Evolutionary conservation across 2,329 filamentous ascomycete species (phyloP), one percentile per base, ranked within the genome.

Genomic region (Neophaeococcomyces aloes): DNA sequence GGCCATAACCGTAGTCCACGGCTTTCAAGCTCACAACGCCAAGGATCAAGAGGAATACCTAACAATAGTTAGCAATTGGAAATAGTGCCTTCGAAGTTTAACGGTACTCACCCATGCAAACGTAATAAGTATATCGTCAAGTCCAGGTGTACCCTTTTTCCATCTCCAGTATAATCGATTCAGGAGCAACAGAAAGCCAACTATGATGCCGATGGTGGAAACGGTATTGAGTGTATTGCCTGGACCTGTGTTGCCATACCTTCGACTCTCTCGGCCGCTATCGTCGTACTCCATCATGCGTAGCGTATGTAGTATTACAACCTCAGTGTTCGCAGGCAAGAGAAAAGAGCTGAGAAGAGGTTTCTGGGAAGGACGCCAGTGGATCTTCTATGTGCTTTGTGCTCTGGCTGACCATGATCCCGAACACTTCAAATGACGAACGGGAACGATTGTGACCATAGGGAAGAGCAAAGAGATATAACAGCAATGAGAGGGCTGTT

Each of bases 1-100:
- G 56, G 18, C 61, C 60, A 42, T 57, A 58, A 6, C 61, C 61
- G 53, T 58, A 47, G 25, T 55, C 51, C 29, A 61, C 57, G 4
- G 52, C 59, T 48, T 54, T 45, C 31, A 58, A 50, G 14, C 55
- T 58, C 14, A 55, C 47, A 29, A 47, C 46, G 42, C 54, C 54
- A 46, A 61, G 54, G 8, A 49, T 53, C 14, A 57, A 33, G 15
- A 57, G 52, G 41, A 54, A 53, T 13, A 48, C n/a, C 59, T 60
- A 38, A 21, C n/a, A 10, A 7, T 27, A 10, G 21, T 32, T 14
- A 38, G 25, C 27, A 47, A 17, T 46, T 7, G 46, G 42, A 15
- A 7, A 3, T 1, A 14, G 6, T 15, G 31, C 15, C 5, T 29
- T 8, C 21, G 23, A 14, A 10, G 17, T 5, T 11, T 10, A 18